Evolutionary conservation across 176 grass and related monocot species (phyloP).

Genomic region (Saccharum spontaneum): DNA sequence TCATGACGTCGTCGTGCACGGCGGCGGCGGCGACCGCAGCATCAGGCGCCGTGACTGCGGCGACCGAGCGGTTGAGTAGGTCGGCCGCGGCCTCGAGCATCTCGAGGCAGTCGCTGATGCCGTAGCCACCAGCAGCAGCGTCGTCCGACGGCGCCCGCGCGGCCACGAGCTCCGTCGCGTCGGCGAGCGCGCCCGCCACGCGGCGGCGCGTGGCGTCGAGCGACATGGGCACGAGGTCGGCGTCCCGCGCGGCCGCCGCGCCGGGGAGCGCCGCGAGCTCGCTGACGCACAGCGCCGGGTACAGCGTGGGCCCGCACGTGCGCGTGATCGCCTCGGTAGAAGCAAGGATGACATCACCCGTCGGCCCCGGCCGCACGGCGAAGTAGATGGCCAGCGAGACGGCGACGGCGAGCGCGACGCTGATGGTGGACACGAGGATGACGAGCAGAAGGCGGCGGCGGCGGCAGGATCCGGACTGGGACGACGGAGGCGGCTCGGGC

Average conservation of each 20-base stretch:
- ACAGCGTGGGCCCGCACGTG: constrained; percentile 47
- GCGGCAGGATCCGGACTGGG: background rate
- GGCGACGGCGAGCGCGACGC: constrained; percentile 30
- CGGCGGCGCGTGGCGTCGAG: constrained; percentile 50
- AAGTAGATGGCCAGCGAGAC: constrained; percentile 34
- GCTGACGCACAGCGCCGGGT: constrained; percentile 48
- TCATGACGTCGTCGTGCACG: constrained; percentile 45
- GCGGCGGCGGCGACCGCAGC: too few species aligned
- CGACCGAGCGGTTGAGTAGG: constrained; percentile 40
- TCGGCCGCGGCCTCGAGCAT: constrained; percentile 48
- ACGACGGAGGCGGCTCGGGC: background rate
- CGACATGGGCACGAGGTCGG: constrained; percentile 53
- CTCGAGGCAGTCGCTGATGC: constrained; percentile 46
- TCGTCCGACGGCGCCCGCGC: too few species aligned
- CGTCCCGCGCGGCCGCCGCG: constrained; percentile 29
- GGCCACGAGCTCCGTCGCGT: constrained; percentile 25
- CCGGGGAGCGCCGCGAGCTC: constrained; percentile 48
- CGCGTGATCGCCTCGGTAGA: constrained; percentile 36
- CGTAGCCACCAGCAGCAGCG: too few species aligned
- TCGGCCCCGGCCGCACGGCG: background rate
- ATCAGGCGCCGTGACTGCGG: background rate
- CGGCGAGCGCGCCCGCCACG: constrained; percentile 33
- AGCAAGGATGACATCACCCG: too few species aligned
- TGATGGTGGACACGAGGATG: background rate
- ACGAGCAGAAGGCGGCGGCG: background rate